These are phyloP conservation scores for Penicillium robsamsonii DNA, from an alignment of 495 filamentous ascomycete species.

Conservation along the genomic window DNA sequence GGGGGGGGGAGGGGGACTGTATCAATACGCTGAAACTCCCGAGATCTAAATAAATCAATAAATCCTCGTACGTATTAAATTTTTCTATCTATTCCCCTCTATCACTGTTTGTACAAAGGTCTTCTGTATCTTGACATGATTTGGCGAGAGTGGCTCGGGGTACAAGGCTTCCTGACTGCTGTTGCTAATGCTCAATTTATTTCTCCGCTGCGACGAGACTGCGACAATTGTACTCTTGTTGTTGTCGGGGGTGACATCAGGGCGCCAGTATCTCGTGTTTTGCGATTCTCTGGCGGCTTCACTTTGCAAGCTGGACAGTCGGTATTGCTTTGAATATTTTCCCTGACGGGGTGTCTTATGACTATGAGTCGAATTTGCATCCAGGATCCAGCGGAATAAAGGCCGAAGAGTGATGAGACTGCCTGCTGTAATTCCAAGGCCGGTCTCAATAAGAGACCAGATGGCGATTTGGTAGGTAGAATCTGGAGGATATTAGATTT, in stretches of 20 bases:
- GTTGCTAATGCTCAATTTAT: background rate
- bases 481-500: conserved; percentile 16
- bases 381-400: conserved; percentile 30
- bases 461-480: conserved; percentile 30
- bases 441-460: conserved; percentile 34
- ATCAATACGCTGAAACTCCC: background rate
- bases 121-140: conserved; percentile 10
- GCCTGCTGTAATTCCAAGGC: conserved; percentile 37
- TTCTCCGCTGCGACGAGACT: conserved; percentile 4
- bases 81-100: background rate
- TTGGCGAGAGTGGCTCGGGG: conserved; percentile 2
- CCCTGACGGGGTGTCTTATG: background rate
- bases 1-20: background rate
- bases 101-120: conserved; percentile 9
- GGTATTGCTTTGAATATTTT: background rate
- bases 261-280: conserved; percentile 14
- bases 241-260: conserved; percentile 12
- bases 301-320: conserved; percentile 8
- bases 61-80: background rate
- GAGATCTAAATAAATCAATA: background rate
- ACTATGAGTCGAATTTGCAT: conserved; percentile 6
- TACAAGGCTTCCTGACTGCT: conserved; percentile 19
- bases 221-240: conserved; percentile 10
- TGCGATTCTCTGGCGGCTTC: background rate
- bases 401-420: conserved; percentile 40